phyloP scores from a whole-genome alignment of 1,284 basidiomycete genomes.

The Sphaerobolus stellatus region DNA sequence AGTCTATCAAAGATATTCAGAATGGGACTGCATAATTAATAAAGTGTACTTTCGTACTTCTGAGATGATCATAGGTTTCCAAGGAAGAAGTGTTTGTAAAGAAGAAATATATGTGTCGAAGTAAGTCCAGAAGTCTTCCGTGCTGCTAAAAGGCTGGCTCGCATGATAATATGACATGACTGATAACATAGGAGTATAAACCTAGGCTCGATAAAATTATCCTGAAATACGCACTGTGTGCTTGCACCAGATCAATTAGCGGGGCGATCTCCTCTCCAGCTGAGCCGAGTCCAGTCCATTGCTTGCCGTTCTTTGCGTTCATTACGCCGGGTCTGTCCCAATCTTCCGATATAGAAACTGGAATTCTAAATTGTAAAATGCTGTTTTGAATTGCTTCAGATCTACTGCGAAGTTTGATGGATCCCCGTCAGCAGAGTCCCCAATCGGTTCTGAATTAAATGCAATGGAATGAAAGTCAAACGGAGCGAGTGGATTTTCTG shows the following conservation, averaged over 20 bases:
- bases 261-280: background rate
- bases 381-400: background rate
- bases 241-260: slow-evolving; percentile 2
- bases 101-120: slow-evolving; percentile 3
- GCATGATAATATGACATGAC: slow-evolving; percentile 11
- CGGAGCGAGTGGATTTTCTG: slow-evolving; percentile 1
- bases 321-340: slow-evolving; percentile 7
- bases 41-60: background rate
- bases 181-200: background rate
- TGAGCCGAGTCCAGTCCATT: background rate
- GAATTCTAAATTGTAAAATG: slow-evolving; percentile 3
- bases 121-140: slow-evolving; percentile 4
- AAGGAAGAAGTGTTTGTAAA: background rate
- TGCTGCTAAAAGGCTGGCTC: background rate
- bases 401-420: slow-evolving; percentile 2
- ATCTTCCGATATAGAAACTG: slow-evolving; percentile 9
- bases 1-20: background rate
- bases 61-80: background rate
- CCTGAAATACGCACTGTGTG: slow-evolving; percentile 1
- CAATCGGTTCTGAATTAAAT: slow-evolving; percentile 10
- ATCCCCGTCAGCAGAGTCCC: slow-evolving; percentile 3
- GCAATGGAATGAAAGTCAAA: slow-evolving; percentile 11
- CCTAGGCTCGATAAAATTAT: background rate
- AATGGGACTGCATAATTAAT: background rate
- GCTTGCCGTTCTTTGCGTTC: background rate